A percentile compares a stretch with the other conserved stretches of the same genome.
These are phyloP conservation scores for Dipodascus albidus DNA, from an alignment of 805 yeast genomes.

Conservation along the genomic window DNA sequence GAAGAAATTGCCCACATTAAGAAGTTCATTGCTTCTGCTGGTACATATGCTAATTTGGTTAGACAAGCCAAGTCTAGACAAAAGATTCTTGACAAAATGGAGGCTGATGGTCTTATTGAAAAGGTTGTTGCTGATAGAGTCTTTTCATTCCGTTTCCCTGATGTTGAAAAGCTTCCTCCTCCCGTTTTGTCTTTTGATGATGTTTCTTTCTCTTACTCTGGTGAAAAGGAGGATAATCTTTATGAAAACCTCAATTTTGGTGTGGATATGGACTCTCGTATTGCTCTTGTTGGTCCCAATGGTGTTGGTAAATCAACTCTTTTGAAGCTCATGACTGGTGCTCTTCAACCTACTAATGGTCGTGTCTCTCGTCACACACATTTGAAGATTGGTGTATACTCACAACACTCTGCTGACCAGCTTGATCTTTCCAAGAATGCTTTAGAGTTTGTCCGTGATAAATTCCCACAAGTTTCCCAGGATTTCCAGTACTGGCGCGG, in stretches of 20 bases:
- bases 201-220: constrained; percentile 75
- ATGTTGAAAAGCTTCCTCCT: constrained; percentile 94
- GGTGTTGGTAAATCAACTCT: constrained; percentile 98
- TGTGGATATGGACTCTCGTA: constrained; percentile 98
- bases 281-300: constrained; percentile 96
- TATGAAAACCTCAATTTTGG: constrained; percentile 91
- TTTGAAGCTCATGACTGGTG: constrained; percentile 94
- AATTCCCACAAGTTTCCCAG: constrained; percentile 80
- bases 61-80: constrained; percentile 99
- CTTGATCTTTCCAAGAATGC: constrained; percentile 92
- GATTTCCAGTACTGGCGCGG: constrained; percentile 95
- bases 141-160: constrained; percentile 88
- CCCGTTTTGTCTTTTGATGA: constrained; percentile 96
- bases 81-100: constrained; percentile 99
- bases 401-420: constrained; percentile 98
- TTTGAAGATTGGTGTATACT: constrained; percentile 95
- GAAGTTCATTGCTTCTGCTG: constrained; percentile 98
- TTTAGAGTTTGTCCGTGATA: constrained; percentile 92
- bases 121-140: constrained; percentile 90
- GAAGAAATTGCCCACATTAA: constrained; percentile 97
- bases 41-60: constrained; percentile 98
- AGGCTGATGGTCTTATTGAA: constrained; percentile 91
- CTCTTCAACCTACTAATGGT: constrained; percentile 78
- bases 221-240: constrained; percentile 70
- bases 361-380: constrained; percentile 96